These are phyloP conservation scores for Croton setiger DNA, from an alignment of 441 rosid genomes.

Conservation along the genomic window DNA sequence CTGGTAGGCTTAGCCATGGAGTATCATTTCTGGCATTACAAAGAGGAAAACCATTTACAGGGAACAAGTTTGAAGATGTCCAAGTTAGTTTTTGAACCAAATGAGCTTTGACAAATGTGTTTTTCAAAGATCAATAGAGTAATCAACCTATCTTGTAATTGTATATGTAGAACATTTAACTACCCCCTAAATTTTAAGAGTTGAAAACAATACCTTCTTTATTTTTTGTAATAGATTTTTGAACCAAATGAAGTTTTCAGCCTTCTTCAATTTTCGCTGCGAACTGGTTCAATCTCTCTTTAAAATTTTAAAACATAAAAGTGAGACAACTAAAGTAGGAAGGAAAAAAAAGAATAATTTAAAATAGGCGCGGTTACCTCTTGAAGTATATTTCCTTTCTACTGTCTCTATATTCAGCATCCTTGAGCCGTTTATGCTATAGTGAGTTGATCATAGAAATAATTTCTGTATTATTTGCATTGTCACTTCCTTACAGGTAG, in stretches of 20 bases:
- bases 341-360: neutral
- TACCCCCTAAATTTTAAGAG: neutral
- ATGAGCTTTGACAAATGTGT: neutral
- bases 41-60: neutral
- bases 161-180: neutral
- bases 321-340: neutral
- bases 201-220: neutral
- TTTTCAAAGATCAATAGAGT: neutral
- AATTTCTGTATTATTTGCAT: conserved; percentile 7
- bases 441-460: neutral
- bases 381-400: neutral
- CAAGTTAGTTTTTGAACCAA: neutral
- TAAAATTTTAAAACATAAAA: neutral
- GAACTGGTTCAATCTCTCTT: neutral
- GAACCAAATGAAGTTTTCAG: too few relatives aligned
- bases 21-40: neutral
- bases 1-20: neutral
- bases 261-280: neutral
- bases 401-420: neutral
- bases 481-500: conserved; percentile 58
- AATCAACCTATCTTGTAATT: neutral
- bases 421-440: neutral
- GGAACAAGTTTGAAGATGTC: neutral
- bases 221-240: neutral
- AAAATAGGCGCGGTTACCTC: neutral